Evolutionary conservation across 495 filamentous ascomycete genomes (phyloP), one percentile per base, ranked within the genome.

Genomic region (Lasiosphaeria ovina): DNA sequence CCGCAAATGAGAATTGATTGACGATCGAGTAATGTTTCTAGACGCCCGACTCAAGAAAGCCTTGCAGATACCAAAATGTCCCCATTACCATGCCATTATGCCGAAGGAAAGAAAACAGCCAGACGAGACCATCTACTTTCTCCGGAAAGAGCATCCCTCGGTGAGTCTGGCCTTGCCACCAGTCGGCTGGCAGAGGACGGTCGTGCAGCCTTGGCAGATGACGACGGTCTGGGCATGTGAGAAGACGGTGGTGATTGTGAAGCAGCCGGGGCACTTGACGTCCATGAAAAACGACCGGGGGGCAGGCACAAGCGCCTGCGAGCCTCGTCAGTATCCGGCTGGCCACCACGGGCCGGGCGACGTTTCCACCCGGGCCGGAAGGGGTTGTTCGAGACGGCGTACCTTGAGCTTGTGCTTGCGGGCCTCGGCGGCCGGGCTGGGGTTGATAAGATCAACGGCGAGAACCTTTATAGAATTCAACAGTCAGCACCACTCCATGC

Each of bases 341-440:
- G 63, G 76, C 65, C 51, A 64, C 60, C 62, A 63, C 10, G 34
- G 7, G 17, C 31, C 45, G 51, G 35, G 31, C 35, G 31, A 32
- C 10, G 36, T 42, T 14, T 57, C 36, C 49, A 51, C 32, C 49
- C 24, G 8, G 12, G 4, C 12, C 5, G 44, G 7, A 47, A 11
- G 51, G 51, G n/a, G 4, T 54, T 35, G 51, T 12, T 58, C n/a
- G 49, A 33, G 53, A 45, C n/a, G 58, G 61, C 81, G 72, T 89
- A 96, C 93, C 93, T 98, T 98, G 69, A 98, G 88, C 89, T 98
- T 98, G 87, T 98, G 94, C 87, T 96, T 97, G 79, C 91, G 87
- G 65, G 90, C 92, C 87, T 98, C 94, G 72, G 92, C 85, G 74
- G 90, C 89, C 75, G 94, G 92, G 73, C 86, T 88, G 70, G 94